phyloP scores from a whole-genome alignment of 306 rosid species.

The Mimosa bimucronata region DNA sequence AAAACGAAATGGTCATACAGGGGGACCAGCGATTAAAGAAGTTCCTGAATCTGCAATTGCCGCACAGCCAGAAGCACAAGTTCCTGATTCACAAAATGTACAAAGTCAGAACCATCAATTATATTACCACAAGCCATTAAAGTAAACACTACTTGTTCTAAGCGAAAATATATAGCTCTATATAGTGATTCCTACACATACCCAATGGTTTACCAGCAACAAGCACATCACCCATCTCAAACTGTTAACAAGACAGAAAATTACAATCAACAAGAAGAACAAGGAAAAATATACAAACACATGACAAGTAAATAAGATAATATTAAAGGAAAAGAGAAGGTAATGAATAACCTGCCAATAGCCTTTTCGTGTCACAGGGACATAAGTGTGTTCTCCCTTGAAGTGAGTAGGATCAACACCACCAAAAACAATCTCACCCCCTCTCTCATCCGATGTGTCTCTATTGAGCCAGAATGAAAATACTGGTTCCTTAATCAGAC shows the following conservation, averaged over 20 bases:
- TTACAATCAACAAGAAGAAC: conserved; percentile 9
- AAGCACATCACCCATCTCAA: conserved; percentile 85
- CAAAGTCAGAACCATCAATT: conserved; percentile 29
- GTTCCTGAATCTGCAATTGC: conserved; percentile 98
- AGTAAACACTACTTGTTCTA: background rate
- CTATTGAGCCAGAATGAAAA: conserved; percentile 98
- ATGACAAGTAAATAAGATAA: background rate
- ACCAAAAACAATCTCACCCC: conserved; percentile 97
- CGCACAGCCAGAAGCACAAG: conserved; percentile 69
- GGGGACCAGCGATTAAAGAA: conserved; percentile 89
- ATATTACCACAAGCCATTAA: background rate
- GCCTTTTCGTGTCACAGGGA: conserved; percentile 82
- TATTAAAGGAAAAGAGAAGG: background rate
- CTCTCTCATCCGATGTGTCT: conserved; percentile 67
- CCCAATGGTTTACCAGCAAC: conserved; percentile 74
- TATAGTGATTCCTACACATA: conserved; percentile 43
- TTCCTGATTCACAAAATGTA: conserved; percentile 57
- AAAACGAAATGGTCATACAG: conserved; percentile 54
- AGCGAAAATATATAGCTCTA: background rate
- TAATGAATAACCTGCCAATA: conserved; percentile 86
- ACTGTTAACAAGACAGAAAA: conserved; percentile 42
- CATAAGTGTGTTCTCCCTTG: conserved; percentile 81
- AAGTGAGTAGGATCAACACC: conserved; percentile 90
- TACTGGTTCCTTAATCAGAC: conserved; percentile 73
- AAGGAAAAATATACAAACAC: background rate